A percentile compares a stretch with the other conserved stretches of the same genome.
Evolutionary conservation across 2,329 filamentous ascomycete genomes (phyloP).

Genomic region (Plectosphaerella sp.): DNA sequence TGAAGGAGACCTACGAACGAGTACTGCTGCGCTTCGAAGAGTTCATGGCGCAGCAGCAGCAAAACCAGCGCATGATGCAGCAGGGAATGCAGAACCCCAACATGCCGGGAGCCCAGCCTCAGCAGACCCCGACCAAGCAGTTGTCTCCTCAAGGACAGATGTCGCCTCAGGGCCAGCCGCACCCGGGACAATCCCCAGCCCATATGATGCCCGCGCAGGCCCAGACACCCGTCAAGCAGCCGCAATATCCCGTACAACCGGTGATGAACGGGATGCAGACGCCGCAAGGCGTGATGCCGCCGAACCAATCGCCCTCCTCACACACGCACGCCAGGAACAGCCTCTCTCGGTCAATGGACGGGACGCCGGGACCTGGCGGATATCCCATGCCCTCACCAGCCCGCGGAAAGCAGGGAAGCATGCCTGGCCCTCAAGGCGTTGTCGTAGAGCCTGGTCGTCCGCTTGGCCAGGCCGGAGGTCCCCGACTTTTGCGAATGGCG

Average conservation of each 20-base stretch:
- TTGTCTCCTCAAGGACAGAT: constrained; percentile 24
- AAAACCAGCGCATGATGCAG: constrained; percentile 48
- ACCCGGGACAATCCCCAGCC: constrained; percentile 25
- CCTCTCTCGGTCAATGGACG: constrained; percentile 47
- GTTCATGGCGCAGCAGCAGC: constrained; percentile 54
- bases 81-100: constrained; percentile 19
- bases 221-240: constrained; percentile 33
- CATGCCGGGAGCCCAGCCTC: constrained; percentile 24
- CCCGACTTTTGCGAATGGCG: constrained; percentile 30
- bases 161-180: constrained; percentile 27
- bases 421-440: constrained; percentile 31
- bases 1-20: constrained; percentile 70
- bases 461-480: constrained; percentile 11
- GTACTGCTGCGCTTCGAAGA: constrained; percentile 77
- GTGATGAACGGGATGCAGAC: constrained; percentile 46
- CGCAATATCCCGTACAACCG: constrained; percentile 41
- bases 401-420: constrained; percentile 32
- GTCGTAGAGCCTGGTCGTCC: background rate
- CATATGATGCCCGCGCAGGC: background rate
- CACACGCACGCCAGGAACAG: constrained; percentile 44
- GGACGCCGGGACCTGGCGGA: constrained; percentile 31
- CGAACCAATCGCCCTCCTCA: constrained; percentile 36
- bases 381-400: constrained; percentile 44
- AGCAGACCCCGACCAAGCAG: constrained; percentile 38
- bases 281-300: constrained; percentile 35